Evolutionary conservation across 305 asterid genomes (phyloP).

Genomic region (Solanum chacoense): DNA sequence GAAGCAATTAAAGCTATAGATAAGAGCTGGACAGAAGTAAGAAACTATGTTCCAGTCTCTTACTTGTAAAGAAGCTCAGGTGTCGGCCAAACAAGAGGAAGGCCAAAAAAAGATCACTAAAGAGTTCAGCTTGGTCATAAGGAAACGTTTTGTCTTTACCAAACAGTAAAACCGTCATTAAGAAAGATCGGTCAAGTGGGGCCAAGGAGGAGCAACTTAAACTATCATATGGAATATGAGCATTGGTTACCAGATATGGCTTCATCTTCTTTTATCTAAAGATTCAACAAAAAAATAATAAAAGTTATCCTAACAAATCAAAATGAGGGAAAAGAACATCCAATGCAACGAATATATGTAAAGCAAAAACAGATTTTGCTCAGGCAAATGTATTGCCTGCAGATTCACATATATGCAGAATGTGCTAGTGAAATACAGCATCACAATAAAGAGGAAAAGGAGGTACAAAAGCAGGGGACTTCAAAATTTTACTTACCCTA

Average conservation of each 20-base stretch:
- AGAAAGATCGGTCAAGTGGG: not conserved
- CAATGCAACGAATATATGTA: not conserved
- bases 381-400: not conserved
- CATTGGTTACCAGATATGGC: not conserved
- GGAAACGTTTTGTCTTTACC: not conserved
- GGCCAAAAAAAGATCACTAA: not conserved
- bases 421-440: not conserved
- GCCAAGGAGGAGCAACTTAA: not conserved
- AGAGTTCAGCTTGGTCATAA: not conserved
- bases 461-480: not conserved
- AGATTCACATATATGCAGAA: not conserved
- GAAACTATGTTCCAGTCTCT: not conserved
- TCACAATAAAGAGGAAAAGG: not conserved
- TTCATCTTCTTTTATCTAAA: not conserved
- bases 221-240: not conserved
- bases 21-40: not conserved
- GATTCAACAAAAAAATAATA: not conserved
- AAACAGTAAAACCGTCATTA: not conserved
- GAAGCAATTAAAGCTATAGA: not conserved
- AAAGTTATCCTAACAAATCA: not conserved
- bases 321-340: not conserved
- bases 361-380: not conserved
- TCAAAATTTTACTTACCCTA: constrained; percentile 39
- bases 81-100: not conserved
- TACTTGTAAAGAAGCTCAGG: not conserved